Evolutionary conservation across 2,329 filamentous ascomycete species (phyloP).

Genomic region (Diaporthe nobilis): DNA sequence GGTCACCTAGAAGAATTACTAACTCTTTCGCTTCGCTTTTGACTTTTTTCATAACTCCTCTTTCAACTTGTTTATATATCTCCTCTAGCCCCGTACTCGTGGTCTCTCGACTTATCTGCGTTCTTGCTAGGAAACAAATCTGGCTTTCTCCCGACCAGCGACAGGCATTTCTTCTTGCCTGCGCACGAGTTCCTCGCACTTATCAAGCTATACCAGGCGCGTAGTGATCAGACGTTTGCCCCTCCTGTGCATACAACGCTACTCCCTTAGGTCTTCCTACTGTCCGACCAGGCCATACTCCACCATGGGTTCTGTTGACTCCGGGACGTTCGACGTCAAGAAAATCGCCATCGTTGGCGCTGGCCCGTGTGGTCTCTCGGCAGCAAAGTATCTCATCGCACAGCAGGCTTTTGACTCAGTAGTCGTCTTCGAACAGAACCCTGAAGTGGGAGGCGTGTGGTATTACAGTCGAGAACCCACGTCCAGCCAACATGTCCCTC

Average conservation of each 20-base stretch:
- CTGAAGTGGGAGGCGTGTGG: constrained; percentile 86
- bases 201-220: neutral
- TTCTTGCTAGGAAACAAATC: neutral
- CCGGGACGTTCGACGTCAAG: constrained; percentile 62
- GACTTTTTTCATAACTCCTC: neutral
- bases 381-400: constrained; percentile 84
- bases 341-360: constrained; percentile 85
- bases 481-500: constrained; percentile 71
- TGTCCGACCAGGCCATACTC: neutral
- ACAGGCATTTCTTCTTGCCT: constrained; percentile 4
- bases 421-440: constrained; percentile 85
- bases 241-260: neutral
- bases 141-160: constrained; percentile 3
- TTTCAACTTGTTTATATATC: neutral
- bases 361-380: constrained; percentile 83
- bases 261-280: neutral
- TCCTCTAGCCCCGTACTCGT: neutral
- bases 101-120: neutral
- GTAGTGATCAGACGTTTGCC: neutral
- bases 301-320: constrained; percentile 47
- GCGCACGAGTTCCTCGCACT: neutral
- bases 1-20: neutral
- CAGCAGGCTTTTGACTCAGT: constrained; percentile 78
- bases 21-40: neutral
- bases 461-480: constrained; percentile 74